Evolutionary conservation across 1,284 basidiomycete species (phyloP).

Genomic region (Cutaneotrichosporon daszewskae): DNA sequence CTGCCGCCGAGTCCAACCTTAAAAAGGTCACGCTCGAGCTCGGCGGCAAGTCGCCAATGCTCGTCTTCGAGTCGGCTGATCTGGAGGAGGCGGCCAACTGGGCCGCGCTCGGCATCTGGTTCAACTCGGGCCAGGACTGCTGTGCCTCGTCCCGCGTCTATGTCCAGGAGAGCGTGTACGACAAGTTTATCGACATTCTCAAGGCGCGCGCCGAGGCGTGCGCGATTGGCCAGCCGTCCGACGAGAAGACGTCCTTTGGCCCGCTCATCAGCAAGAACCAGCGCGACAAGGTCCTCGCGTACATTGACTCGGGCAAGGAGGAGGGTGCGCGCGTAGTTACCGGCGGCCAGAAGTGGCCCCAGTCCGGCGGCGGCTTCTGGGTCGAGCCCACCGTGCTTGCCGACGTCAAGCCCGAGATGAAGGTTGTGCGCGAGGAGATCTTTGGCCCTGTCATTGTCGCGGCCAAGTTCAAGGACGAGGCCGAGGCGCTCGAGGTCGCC

Average conservation of each 20-base stretch:
- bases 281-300: constrained; percentile 80
- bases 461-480: constrained; percentile 46
- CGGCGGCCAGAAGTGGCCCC: constrained; percentile 59
- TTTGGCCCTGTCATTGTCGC: constrained; percentile 51
- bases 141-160: constrained; percentile 71
- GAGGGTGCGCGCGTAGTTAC: constrained; percentile 74
- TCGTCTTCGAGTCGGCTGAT: constrained; percentile 51
- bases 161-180: constrained; percentile 76
- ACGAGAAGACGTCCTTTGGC: constrained; percentile 66
- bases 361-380: constrained; percentile 40
- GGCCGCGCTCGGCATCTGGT: constrained; percentile 39
- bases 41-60: constrained; percentile 52
- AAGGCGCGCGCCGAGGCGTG: constrained; percentile 63
- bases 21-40: constrained; percentile 61
- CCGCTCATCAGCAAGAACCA: constrained; percentile 79
- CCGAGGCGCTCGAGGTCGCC: constrained; percentile 59
- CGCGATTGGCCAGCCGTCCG: constrained; percentile 66
- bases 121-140: constrained; percentile 36
- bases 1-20: constrained; percentile 74
- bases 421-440: constrained; percentile 45
- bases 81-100: constrained; percentile 67
- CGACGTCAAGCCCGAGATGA: constrained; percentile 35
- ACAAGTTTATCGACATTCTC: constrained; percentile 66
- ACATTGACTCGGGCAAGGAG: constrained; percentile 78
- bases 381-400: constrained; percentile 47